phyloP scores from a whole-genome alignment of 2,329 filamentous ascomycete species.

The Microsporum canis region DNA sequence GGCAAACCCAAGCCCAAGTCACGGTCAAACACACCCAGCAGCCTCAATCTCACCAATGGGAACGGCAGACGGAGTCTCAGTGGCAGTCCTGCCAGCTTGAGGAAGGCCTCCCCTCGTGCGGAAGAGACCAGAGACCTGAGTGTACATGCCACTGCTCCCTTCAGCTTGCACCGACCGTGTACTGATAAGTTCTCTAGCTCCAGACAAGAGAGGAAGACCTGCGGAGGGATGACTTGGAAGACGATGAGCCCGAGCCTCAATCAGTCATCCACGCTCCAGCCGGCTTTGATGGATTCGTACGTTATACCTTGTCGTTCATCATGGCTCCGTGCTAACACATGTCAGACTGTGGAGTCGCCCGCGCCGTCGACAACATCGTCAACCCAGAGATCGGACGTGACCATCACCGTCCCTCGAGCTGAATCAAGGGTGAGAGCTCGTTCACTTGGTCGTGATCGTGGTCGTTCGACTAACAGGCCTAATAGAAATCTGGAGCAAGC shows the following conservation, averaged over 20 bases:
- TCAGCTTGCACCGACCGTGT: not conserved
- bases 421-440: conserved; percentile 13
- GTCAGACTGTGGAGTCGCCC: conserved; percentile 10
- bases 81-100: not conserved
- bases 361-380: conserved; percentile 19
- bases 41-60: conserved; percentile 3
- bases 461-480: not conserved
- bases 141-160: not conserved
- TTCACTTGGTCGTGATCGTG: not conserved
- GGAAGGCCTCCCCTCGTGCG: not conserved
- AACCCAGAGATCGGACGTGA: conserved; percentile 23
- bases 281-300: conserved; percentile 69
- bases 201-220: conserved; percentile 19
- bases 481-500: conserved; percentile 23
- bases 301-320: not conserved
- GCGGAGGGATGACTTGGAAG: conserved; percentile 25
- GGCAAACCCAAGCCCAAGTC: not conserved
- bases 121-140: not conserved
- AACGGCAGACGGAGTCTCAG: not conserved
- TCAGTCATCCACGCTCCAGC: conserved; percentile 87
- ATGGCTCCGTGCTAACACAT: conserved; percentile 4
- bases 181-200: conserved; percentile 20
- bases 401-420: conserved; percentile 17
- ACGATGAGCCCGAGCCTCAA: conserved; percentile 59
- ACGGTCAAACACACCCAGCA: not conserved